These are phyloP conservation scores for Tuber calosporum DNA, from an alignment of 495 filamentous ascomycete species.

Conservation along the genomic window DNA sequence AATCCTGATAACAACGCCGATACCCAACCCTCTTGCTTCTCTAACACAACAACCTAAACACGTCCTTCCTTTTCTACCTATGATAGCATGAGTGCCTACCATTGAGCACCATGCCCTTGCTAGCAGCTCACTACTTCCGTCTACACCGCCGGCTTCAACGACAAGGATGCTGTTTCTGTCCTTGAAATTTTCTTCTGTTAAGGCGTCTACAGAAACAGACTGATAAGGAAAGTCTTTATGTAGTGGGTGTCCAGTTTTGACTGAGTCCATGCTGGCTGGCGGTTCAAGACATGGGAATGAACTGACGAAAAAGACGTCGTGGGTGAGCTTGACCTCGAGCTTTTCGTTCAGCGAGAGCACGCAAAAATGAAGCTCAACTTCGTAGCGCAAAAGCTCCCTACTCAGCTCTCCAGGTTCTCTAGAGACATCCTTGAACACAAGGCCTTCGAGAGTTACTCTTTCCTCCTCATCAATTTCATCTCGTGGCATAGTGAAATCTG, in stretches of 20 bases:
- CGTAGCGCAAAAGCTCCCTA: slow-evolving; percentile 19
- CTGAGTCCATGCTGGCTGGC: slow-evolving; percentile 9
- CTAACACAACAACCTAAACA: slow-evolving; percentile 64
- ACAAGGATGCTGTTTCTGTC: slow-evolving; percentile 15
- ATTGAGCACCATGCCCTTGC: slow-evolving; percentile 63
- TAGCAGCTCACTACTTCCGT: slow-evolving; percentile 44
- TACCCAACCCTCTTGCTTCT: slow-evolving; percentile 60
- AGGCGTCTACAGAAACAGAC: slow-evolving; percentile 17
- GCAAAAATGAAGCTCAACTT: slow-evolving; percentile 26
- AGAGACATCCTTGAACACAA: slow-evolving; percentile 12
- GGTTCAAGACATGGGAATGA: slow-evolving; percentile 33
- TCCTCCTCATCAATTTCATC: slow-evolving; percentile 12
- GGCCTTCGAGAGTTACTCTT: slow-evolving; percentile 18
- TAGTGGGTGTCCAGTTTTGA: slow-evolving; percentile 16
- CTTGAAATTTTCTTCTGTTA: slow-evolving; percentile 10
- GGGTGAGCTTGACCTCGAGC: slow-evolving; percentile 18
- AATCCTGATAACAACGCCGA: slow-evolving; percentile 53
- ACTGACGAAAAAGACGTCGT: slow-evolving; percentile 31
- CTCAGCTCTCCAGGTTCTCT: slow-evolving; percentile 2
- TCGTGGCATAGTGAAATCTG: slow-evolving; percentile 26
- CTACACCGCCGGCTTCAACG: slow-evolving; percentile 21
- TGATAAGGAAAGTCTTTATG: slow-evolving; percentile 31
- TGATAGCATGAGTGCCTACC: slow-evolving; percentile 60
- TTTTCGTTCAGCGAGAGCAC: slow-evolving; percentile 12
- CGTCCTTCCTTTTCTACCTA: slow-evolving; percentile 56